Evolutionary conservation across 1,284 basidiomycete species (phyloP), one percentile per base, ranked within the genome.

Genomic region (Pseudozyma sp.): DNA sequence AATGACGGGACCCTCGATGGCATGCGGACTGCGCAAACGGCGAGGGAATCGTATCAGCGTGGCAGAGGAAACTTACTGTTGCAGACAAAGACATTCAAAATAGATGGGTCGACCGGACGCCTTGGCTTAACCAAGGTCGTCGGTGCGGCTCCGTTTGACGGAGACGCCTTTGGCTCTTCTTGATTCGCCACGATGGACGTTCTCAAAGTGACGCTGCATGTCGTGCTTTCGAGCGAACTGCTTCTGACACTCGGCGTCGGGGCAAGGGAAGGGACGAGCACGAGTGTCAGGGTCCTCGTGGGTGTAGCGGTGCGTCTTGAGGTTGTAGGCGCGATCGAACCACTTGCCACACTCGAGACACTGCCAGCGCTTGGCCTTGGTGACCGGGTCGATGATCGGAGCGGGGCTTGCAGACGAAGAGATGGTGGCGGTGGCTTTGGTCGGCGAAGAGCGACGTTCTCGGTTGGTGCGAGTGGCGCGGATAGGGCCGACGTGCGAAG

Each of bases 271-370:
- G n/a, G 71, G 75, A 17, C 72, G 65, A 5, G 69, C 75, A 29
- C 79, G 77, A 13, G 61, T 60, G 42, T 73, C 66, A 44, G 69
- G 66, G 35, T 66, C 43, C 40, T 76, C 57, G 65, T 81, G 79
- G 17, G 77, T 81, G 51, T 57, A 62, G 14, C 52, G 51, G 53
- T 81, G 79, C 35, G 79, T 81, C 61, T 72, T 74, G 72, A 79
- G 65, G 63, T 81, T 81, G 77, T 71, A 81, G 9, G 71, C 71
- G 46, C 79, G 79, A 45, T 81, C 75, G 48, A 81, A 81, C 29
- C 24, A 50, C 68, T 81, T 81, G 57, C 68, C 53, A 49, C 79
- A 81, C 13, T 68, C 66, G 33, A 53, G 9, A 64, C 79, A 81
- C 50, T 68, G 56, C 73, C 77, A 81, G 45, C 67, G 68, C 74